phyloP scores from a whole-genome alignment of 176 grass and related monocot species.

The Pontederia paniculata region DNA sequence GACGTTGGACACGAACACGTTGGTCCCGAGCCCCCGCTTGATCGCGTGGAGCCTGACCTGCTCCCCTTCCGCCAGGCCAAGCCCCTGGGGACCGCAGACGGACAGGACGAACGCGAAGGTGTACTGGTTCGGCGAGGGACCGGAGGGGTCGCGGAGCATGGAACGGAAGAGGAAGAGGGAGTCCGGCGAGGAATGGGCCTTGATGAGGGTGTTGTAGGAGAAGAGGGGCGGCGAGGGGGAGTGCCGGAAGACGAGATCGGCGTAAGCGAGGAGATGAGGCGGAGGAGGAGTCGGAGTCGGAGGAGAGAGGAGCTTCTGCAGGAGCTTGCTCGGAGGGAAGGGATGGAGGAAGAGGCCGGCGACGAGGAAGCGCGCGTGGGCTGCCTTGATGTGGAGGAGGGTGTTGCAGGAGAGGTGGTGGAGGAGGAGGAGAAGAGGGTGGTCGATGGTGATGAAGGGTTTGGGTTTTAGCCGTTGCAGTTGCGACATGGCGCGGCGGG shows the following conservation, averaged over 20 bases:
- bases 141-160: conserved; percentile 6
- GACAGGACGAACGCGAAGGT: conserved; percentile 16
- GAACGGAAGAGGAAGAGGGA: conserved; percentile 13
- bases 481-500: background rate
- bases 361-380: background rate
- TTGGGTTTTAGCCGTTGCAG: no score
- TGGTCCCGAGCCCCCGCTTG: background rate
- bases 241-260: background rate
- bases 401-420: background rate
- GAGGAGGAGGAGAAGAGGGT: conserved; percentile 11
- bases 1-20: conserved; percentile 15
- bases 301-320: conserved; percentile 1
- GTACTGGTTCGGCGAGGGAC: conserved; percentile 2
- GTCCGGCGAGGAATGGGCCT: conserved; percentile 5
- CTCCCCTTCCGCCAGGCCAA: conserved; percentile 3
- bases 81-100: background rate
- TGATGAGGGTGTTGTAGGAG: conserved; percentile 17
- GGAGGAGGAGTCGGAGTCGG: background rate
- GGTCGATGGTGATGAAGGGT: conserved; percentile 5
- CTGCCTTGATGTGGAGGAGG: background rate
- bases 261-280: conserved; percentile 2
- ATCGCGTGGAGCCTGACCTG: conserved; percentile 15
- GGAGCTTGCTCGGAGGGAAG: conserved; percentile 16
- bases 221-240: conserved; percentile 12
- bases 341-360: conserved; percentile 13